These are phyloP conservation scores for Amphirosellinia nigrospora DNA, from an alignment of 495 filamentous ascomycete genomes.

Conservation along the genomic window DNA sequence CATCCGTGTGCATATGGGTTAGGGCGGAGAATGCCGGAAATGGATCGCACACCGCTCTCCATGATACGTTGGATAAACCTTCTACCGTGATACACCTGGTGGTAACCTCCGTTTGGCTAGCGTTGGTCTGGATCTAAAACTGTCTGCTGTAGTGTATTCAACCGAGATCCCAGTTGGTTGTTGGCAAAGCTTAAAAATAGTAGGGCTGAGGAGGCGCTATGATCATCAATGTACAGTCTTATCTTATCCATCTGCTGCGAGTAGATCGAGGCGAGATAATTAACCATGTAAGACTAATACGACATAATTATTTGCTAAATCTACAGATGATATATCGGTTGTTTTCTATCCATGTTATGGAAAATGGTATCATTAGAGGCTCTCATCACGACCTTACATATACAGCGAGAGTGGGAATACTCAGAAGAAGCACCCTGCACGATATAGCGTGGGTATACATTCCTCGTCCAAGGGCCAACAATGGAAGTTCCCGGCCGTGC, in stretches of 20 bases:
- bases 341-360: no score
- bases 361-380: no score
- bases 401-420: no score
- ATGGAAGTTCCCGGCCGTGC: no score
- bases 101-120: neutral
- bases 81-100: neutral
- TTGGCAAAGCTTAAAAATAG: neutral
- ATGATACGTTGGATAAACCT: neutral
- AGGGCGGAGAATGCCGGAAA: neutral
- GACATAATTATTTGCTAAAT: neutral
- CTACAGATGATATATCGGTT: neutral
- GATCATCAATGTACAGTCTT: neutral
- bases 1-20: neutral
- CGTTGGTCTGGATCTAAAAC: neutral
- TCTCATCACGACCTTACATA: no score
- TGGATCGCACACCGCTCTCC: neutral
- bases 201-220: neutral
- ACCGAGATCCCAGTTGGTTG: neutral
- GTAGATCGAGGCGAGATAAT: no score
- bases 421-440: no score
- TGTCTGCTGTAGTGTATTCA: no score
- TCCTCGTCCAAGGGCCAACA: no score
- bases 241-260: neutral
- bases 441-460: no score
- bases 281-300: neutral